Conservation (phyloP, 495 filamentous ascomycete species). For the Penicillium ucsense region DNA sequence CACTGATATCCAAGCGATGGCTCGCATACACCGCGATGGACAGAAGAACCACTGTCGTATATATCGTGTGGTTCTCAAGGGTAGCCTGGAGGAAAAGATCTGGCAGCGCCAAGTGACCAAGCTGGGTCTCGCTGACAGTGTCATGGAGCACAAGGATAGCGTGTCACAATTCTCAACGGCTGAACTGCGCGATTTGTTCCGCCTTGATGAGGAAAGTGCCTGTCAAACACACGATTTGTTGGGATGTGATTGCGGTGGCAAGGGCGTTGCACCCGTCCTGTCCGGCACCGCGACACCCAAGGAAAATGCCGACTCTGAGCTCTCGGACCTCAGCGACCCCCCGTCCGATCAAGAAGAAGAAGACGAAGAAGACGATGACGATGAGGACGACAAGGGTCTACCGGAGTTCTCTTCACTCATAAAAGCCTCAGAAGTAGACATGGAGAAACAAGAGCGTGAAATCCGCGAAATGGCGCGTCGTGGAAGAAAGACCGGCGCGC, state of each 20-base stretch:
- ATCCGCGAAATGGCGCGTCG: constrained; percentile 26
- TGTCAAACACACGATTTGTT: constrained; percentile 64
- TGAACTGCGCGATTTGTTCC: constrained; percentile 64
- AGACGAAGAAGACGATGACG: constrained; percentile 24
- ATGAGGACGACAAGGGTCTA: constrained; percentile 32
- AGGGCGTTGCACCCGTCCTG: constrained; percentile 19
- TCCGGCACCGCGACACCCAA: constrained; percentile 8
- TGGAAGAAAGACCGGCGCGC: constrained; percentile 1
- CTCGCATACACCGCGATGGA: constrained; percentile 70
- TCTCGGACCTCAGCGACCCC: constrained; percentile 16
- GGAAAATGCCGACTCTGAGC: constrained; percentile 12
- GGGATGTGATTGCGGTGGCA: constrained; percentile 57
- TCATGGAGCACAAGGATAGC: constrained; percentile 54
- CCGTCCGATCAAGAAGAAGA: constrained; percentile 1
- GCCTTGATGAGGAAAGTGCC: constrained; percentile 46
- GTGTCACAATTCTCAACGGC: constrained; percentile 53
- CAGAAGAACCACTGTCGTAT: constrained; percentile 64
- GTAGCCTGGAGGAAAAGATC: constrained; percentile 74
- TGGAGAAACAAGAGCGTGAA: constrained; percentile 48
- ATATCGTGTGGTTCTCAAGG: constrained; percentile 63
- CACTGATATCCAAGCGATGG: constrained; percentile 79
- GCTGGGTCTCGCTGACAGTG: constrained; percentile 55
- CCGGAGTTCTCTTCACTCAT: constrained; percentile 34
- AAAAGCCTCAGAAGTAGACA: constrained; percentile 51
- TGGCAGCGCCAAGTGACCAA: constrained; percentile 77